Evolutionary conservation across 768 basidiomycete species (phyloP), one percentile per base, ranked within the genome.

Genomic region (Omphalotus guepiniiformis): DNA sequence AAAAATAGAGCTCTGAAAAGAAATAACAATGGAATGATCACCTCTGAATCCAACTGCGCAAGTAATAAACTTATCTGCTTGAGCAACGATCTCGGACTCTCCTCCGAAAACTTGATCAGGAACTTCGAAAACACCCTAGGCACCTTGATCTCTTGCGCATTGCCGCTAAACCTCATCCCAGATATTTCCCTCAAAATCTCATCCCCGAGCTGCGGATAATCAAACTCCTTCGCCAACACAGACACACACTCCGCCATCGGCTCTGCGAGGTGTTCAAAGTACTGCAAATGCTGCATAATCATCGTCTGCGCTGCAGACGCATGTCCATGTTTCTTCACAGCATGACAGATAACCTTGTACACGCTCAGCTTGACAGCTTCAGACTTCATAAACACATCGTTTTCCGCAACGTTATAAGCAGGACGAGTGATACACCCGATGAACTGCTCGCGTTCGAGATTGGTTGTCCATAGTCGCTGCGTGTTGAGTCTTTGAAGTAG

Each of bases 211-310:
- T 94, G 92, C 1, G 82, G 72, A 50, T 92, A 82, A 63, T 96
- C 94, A 57, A 87, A 97, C 46, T 95, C 87, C 48, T 83, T 84
- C 6, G 85, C 79, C 13, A 96, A 77, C 40, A 84, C 70, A 26
- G 82, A 75, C 21, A 98, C 74, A 39, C 88, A 83, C 55, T 97
- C 95, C 0, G 96, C 95, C 83, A 97, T 88, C 1, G 88, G 85
- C 58, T 98, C 95, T 0, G 90, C 82, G 18, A 96, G 78, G 59
- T 98, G 95, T 55, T 99, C 96, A 55, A 84, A 91, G 64, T 94
- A 95, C 51, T 94, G 93, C 12, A 99, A 71, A 39, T 80, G 82
- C 60, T 96, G 93, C 66, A 95, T 88, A 65, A 99, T 89, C 51
- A 77, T 80, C 51, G 88, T 94, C 59, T 95, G 93, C 0, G 90